phyloP scores from a whole-genome alignment of 1,284 basidiomycete genomes.

The Sporisorium sorghi region DNA sequence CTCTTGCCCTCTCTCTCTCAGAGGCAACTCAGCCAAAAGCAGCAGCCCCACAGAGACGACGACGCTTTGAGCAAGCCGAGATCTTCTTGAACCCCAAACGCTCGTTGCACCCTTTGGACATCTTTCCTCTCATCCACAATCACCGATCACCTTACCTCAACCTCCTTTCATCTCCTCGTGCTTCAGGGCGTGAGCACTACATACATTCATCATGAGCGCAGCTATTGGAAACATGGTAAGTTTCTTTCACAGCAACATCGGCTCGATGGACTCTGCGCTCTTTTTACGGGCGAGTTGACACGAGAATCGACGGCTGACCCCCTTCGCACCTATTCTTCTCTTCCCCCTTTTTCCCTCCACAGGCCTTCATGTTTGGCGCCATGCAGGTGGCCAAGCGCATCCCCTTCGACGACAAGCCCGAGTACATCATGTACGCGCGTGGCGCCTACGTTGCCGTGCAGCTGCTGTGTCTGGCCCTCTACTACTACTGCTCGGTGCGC shows the following conservation, averaged over 20 bases:
- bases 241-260: background rate
- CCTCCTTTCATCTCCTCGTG: constrained; percentile 2
- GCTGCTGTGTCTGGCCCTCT: constrained; percentile 77
- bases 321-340: no score
- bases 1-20: background rate
- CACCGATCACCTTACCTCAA: constrained; percentile 7
- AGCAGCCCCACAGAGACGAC: constrained; percentile 6
- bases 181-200: constrained; percentile 9
- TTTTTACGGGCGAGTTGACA: background rate
- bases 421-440: constrained; percentile 84
- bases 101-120: background rate
- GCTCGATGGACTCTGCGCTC: background rate
- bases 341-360: background rate
- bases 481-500: constrained; percentile 78
- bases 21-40: background rate
- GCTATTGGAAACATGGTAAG: constrained; percentile 58
- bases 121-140: background rate
- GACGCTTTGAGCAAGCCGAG: background rate
- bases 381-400: constrained; percentile 84
- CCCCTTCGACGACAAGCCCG: constrained; percentile 85
- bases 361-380: constrained; percentile 62
- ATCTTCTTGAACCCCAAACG: background rate
- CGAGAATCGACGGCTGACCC: constrained; percentile 3
- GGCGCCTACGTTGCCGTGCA: constrained; percentile 84
- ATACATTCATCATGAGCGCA: constrained; percentile 44